phyloP scores from a whole-genome alignment of 176 grass and related monocot genomes.

The Puya raimondii region DNA sequence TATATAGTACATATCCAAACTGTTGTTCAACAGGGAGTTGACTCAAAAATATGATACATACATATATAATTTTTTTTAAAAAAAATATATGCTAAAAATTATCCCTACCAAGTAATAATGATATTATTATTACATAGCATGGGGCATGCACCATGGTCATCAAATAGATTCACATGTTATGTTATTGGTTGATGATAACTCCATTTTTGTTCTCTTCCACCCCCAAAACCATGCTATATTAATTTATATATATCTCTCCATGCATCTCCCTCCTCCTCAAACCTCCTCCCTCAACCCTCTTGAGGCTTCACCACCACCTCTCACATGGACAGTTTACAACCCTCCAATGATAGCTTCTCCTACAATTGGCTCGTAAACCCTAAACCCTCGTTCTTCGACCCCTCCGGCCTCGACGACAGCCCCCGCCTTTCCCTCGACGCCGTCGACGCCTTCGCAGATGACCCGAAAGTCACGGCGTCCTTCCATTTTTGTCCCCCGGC shows the following conservation, averaged over 20 bases:
- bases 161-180: too few relatives aligned
- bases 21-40: too few relatives aligned
- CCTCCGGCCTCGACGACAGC: neutral
- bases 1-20: too few relatives aligned
- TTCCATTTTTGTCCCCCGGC: conserved; percentile 22
- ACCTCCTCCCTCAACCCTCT: neutral
- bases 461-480: neutral
- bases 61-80: too few relatives aligned
- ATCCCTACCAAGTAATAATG: too few relatives aligned
- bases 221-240: too few relatives aligned
- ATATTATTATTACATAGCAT: too few relatives aligned
- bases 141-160: too few relatives aligned
- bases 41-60: too few relatives aligned
- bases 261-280: neutral
- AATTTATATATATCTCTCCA: neutral
- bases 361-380: conserved; percentile 34
- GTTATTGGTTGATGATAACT: too few relatives aligned
- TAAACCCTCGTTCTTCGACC: neutral
- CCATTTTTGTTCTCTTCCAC: too few relatives aligned
- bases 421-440: neutral
- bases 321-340: conserved; percentile 20
- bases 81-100: too few relatives aligned
- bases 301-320: neutral
- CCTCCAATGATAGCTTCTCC: conserved; percentile 41
- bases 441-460: conserved; percentile 4